Evolutionary conservation across 495 filamentous ascomycete species (phyloP), one percentile per base, ranked within the genome.

Genomic region (Amorphotheca resinae): DNA sequence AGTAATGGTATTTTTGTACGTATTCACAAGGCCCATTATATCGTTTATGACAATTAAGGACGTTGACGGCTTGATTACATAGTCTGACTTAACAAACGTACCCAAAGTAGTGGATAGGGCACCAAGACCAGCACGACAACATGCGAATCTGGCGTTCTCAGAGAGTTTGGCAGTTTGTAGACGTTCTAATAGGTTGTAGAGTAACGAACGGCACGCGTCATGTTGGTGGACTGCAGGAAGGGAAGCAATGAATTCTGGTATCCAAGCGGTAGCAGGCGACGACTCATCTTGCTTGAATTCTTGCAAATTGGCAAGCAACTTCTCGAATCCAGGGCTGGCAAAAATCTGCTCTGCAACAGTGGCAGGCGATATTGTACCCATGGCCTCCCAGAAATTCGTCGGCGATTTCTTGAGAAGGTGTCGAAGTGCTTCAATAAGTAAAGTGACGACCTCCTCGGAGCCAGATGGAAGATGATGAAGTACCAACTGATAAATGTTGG

Each of bases 381-480:
- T 82, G 1, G 85, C 82, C 48, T 80, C 79, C 87, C 87, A 94
- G 52, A 93, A 93, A 43, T 82, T 80, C 33, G 69, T 71, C 0
- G 83, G 72, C 0, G 84, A 80, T 44, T 82, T 82, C 43, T 77
- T 72, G 33, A 95, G 62, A 11, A 94, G 66, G 8, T 59, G 66
- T 22, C 70, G 68, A 37, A 91, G 74, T 0, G 76, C 75, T 44
- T 76, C 71, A 21, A 91, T 53, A 4, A 87, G 61, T 48, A 76
- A 64, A 9, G 67, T 60, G 37, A 93, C 63, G 9, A 76, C 69
- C 2, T 70, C 65, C 1, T 63, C 62, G 9, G 70, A 75, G 33
- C 74, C 66, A 15, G 79, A 67, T 15, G 64, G 64, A 20, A 93
- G 65, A 53, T 93, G 84, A 17, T 86, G 80, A 8, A 94, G 68